Percentiles rank a stretch among this genome's conserved stretches.
These are phyloP conservation scores for Cinchona pubescens DNA, from an alignment of 257 asterid genomes.

Conservation along the genomic window DNA sequence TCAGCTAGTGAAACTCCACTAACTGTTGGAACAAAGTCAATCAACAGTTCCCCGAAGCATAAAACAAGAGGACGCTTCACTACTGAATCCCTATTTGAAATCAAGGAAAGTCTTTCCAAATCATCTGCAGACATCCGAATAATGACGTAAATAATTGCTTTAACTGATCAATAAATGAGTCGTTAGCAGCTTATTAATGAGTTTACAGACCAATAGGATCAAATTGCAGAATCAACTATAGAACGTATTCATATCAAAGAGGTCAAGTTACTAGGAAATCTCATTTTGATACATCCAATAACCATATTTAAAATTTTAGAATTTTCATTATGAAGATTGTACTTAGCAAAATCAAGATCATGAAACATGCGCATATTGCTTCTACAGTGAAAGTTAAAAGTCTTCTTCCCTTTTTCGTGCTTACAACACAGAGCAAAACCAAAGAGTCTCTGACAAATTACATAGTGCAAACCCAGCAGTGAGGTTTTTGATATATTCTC, in stretches of 20 bases:
- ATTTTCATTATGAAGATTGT: background rate
- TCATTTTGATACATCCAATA: background rate
- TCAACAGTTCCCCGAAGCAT: slow-evolving; percentile 91
- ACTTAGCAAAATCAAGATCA: background rate
- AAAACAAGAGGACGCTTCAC: slow-evolving; percentile 48
- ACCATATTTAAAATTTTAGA: background rate
- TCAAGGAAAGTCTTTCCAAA: slow-evolving; percentile 44
- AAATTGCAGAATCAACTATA: slow-evolving; percentile 4
- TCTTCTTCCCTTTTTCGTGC: background rate
- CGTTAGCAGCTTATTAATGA: background rate
- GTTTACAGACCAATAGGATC: background rate
- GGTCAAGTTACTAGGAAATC: background rate
- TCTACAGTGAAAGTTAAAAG: background rate
- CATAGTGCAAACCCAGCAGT: background rate
- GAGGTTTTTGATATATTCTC: background rate
- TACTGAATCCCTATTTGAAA: slow-evolving; percentile 31
- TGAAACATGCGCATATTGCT: background rate
- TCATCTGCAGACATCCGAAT: slow-evolving; percentile 40
- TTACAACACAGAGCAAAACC: background rate
- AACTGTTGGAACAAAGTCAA: slow-evolving; percentile 88
- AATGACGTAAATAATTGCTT: background rate
- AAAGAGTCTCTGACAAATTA: background rate
- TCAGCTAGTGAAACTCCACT: slow-evolving; percentile 87
- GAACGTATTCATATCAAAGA: background rate
- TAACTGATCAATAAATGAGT: background rate